Evolutionary conservation across 2,329 filamentous ascomycete species (phyloP).

Genomic region (Aureobasidium sp.): DNA sequence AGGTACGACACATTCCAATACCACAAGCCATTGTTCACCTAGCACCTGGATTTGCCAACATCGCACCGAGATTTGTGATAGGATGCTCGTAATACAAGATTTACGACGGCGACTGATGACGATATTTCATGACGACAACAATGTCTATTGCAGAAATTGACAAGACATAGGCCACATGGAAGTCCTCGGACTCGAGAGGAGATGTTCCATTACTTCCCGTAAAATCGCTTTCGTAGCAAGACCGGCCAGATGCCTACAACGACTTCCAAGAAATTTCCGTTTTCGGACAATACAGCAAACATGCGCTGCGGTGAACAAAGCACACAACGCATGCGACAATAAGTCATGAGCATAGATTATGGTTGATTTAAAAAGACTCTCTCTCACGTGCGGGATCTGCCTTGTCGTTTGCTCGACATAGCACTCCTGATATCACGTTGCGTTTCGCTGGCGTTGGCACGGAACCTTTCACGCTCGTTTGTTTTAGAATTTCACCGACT

Average conservation of each 20-base stretch:
- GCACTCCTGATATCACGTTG: conserved; percentile 1
- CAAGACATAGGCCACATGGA: background rate
- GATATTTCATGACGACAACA: background rate
- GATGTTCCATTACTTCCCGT: background rate
- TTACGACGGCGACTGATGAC: background rate
- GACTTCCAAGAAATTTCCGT: background rate
- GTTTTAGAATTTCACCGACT: background rate
- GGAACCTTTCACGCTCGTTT: conserved; percentile 9
- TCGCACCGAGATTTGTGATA: conserved; percentile 14
- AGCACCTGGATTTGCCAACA: conserved; percentile 7
- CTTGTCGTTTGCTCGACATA: conserved; percentile 10
- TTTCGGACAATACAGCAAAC: conserved; percentile 13
- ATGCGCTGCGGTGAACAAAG: conserved; percentile 5
- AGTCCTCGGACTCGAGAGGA: background rate
- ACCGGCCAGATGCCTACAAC: background rate
- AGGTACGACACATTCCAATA: conserved; percentile 16
- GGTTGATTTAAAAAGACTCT: conserved; percentile 5
- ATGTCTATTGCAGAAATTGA: background rate
- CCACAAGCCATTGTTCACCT: conserved; percentile 11
- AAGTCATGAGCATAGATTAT: conserved; percentile 5
- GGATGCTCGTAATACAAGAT: conserved; percentile 10
- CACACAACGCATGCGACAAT: conserved; percentile 16
- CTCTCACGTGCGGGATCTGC: conserved; percentile 5
- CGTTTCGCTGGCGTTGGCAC: conserved; percentile 4
- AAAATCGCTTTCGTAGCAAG: background rate